Base-by-base conservation (phyloP, 768 basidiomycete genomes). In the Kockovaella imperatae region DNA sequence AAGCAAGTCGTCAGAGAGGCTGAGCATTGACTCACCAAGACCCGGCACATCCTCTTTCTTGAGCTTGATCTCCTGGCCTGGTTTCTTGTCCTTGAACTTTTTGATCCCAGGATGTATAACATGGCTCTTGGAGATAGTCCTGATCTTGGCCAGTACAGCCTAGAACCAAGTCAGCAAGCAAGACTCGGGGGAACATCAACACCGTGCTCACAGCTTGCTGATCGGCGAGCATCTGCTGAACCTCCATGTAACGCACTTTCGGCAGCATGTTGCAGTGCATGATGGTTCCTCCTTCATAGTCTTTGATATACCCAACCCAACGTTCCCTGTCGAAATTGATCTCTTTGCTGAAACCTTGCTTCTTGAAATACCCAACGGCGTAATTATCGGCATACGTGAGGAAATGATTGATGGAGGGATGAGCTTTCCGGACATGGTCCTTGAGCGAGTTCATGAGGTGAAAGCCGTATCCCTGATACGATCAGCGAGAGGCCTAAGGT, bases 231-330 rank as follows among this genome's bases (percentile, higher is more conserved):
- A 85, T 81, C 46, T 80, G 80, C 25, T 79, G 76, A 52, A 87
- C 88, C 57, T 84, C 77, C 51, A 91, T 77, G 64, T 97, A 99
- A 65, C 89, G 81, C 53, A 97, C 81, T 67, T 86, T 87, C 43
- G 79, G 81, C n/a, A 99, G 72, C 86, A 99, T 84, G 5, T 84
- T 84, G 65, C 95, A 99, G 40, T 57, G 58, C 91, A 99, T 96
- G 74, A 97, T 89, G 36, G 93, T 99, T 15, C 88, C 91, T 32
- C 93, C 93, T 71, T 99, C 95, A 72, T 99, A 99, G 69, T 99
- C 95, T 70, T 97, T 99, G 80, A 99, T 97, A 71, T 99, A 97
- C 10, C 91, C 95, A 0, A 93, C 91, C 95, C 95, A 99, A 6
- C 84, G 77, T 1, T 85, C 81, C 35, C 91, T 79, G 52, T 84